A percentile compares a stretch with the other conserved stretches of the same genome.
Conservation (phyloP, 345 rosid genomes). For the Eutrema japonicum region DNA sequence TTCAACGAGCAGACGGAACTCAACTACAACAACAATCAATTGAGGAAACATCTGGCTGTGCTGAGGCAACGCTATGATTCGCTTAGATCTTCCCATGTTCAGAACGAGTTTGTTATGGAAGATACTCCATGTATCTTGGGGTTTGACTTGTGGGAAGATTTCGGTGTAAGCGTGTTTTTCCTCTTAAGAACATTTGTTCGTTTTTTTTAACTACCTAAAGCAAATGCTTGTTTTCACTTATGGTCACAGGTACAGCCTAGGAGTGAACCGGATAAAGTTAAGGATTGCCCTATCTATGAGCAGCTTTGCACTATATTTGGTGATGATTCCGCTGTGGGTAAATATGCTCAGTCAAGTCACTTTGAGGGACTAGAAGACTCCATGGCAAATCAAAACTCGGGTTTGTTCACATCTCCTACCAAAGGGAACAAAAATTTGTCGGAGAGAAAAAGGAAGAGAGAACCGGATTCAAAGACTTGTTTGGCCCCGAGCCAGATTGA, state of each 20-base stretch:
- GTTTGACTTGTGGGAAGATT: conserved; percentile 79
- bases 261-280: conserved; percentile 57
- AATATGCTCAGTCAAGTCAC: conserved; percentile 90
- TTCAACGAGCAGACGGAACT: conserved; percentile 68
- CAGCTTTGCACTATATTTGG: conserved; percentile 73
- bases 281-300: conserved; percentile 75
- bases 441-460: conserved; percentile 52
- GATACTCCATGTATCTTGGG: conserved; percentile 63
- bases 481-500: conserved; percentile 44
- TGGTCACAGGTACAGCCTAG: conserved; percentile 59
- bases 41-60: conserved; percentile 81
- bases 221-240: neutral
- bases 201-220: neutral
- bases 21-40: conserved; percentile 72
- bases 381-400: conserved; percentile 38
- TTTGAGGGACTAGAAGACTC: conserved; percentile 74
- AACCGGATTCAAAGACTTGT: conserved; percentile 43
- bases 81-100: conserved; percentile 58
- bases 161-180: conserved; percentile 58
- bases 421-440: neutral
- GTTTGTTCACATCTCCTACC: conserved; percentile 13
- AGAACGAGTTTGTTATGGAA: conserved; percentile 58
- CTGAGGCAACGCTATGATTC: conserved; percentile 69
- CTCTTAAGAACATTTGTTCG: conserved; percentile 1
- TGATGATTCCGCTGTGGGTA: conserved; percentile 69